Percentiles rank a stretch among this genome's conserved stretches.
Conservation (phyloP, 768 basidiomycete species). For the Lactarius sanguifluus region DNA sequence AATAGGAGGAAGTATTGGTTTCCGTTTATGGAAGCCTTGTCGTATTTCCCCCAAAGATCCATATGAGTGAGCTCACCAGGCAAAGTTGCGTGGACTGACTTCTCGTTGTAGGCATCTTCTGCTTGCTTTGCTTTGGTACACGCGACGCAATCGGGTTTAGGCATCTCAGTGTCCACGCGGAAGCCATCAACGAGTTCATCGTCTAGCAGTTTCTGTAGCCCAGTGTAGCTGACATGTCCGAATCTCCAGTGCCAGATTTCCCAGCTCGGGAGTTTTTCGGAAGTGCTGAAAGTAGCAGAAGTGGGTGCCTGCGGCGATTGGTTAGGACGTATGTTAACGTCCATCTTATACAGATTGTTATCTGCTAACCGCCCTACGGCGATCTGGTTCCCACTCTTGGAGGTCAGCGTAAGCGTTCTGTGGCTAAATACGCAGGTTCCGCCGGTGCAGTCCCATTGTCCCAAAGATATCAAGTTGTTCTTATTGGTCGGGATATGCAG, state of each 20-base stretch:
- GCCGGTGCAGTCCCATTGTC: too few relatives aligned
- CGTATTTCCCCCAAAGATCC: background rate
- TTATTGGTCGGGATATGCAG: too few relatives aligned
- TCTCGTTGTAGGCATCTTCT: background rate
- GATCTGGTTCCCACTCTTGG: too few relatives aligned
- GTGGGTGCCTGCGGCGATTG: too few relatives aligned
- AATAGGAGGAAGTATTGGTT: background rate
- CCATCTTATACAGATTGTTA: too few relatives aligned
- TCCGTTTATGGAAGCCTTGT: background rate
- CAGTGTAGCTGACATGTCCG: background rate
- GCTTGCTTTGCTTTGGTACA: background rate
- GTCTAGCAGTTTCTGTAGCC: background rate
- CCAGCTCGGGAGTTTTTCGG: background rate
- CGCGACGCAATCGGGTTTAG: background rate
- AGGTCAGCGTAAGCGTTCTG: too few relatives aligned
- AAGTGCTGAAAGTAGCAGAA: too few relatives aligned
- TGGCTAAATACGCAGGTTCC: too few relatives aligned
- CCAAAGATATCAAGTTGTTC: too few relatives aligned
- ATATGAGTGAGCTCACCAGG: background rate
- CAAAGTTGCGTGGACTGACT: fast-evolving
- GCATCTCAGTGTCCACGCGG: background rate
- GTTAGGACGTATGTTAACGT: too few relatives aligned
- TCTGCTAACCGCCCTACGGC: too few relatives aligned
- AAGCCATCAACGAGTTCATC: background rate
- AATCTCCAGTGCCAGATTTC: background rate